phyloP scores from a whole-genome alignment of 495 filamentous ascomycete genomes.

The Saxophila tyrrhenica region DNA sequence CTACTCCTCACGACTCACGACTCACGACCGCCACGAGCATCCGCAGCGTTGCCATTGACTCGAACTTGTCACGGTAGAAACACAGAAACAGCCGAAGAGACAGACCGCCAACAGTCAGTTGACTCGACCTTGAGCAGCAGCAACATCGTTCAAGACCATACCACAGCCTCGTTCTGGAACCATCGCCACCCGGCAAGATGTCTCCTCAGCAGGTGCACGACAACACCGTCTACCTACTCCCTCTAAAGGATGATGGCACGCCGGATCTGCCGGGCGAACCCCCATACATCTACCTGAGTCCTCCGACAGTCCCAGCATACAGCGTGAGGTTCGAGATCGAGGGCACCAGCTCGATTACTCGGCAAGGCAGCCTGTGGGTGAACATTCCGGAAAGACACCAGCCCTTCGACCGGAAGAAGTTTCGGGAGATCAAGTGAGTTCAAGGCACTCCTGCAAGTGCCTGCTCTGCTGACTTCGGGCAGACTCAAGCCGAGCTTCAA shows the following conservation, averaged over 20 bases:
- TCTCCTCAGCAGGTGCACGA: slow-evolving; percentile 16
- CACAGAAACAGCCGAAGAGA: neutral
- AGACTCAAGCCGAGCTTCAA: slow-evolving; percentile 91
- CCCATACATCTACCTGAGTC: slow-evolving; percentile 74
- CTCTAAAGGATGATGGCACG: slow-evolving; percentile 81
- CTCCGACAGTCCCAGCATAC: slow-evolving; percentile 59
- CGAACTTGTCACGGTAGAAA: neutral
- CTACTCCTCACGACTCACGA: no score
- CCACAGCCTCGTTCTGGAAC: neutral
- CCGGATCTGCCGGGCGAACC: slow-evolving; percentile 71
- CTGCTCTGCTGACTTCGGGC: neutral
- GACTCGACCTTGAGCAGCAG: no score
- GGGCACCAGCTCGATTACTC: slow-evolving; percentile 89
- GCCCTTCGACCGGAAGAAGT: slow-evolving; percentile 63
- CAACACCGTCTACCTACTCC: slow-evolving; percentile 61
- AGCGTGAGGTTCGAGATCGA: slow-evolving; percentile 85
- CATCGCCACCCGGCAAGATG: slow-evolving; percentile 2
- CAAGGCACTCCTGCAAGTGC: neutral
- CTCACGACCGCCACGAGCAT: neutral
- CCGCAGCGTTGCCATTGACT: neutral
- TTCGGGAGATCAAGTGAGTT: slow-evolving; percentile 75
- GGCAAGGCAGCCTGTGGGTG: slow-evolving; percentile 87
- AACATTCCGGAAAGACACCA: slow-evolving; percentile 74
- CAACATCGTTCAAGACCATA: no score
- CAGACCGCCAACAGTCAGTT: neutral